A percentile compares a stretch with the other conserved stretches of the same genome.
Conservation (phyloP, 2,329 filamentous ascomycete species). For the Nemania abortiva region DNA sequence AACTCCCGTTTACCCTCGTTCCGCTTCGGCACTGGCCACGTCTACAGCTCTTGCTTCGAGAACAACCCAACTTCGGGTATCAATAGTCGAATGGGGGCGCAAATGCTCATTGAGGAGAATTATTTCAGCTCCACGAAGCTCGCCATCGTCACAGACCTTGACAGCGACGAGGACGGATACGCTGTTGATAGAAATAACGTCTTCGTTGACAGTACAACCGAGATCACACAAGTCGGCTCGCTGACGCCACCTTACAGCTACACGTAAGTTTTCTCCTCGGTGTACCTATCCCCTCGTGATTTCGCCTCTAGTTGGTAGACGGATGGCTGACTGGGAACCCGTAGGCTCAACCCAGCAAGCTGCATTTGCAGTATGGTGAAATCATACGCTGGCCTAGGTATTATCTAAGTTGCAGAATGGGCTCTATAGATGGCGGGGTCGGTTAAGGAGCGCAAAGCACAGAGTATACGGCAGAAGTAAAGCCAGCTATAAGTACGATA, state of each 20-base stretch:
- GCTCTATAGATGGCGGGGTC: background rate
- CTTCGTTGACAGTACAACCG: slow-evolving; percentile 54
- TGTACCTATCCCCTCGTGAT: background rate
- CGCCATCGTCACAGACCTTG: slow-evolving; percentile 56
- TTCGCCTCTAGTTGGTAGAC: background rate
- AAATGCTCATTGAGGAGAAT: slow-evolving; percentile 65
- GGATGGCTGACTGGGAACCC: slow-evolving; percentile 6
- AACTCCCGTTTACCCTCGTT: slow-evolving; percentile 73
- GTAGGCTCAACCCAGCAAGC: slow-evolving; percentile 39
- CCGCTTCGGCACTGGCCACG: slow-evolving; percentile 75
- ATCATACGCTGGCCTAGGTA: slow-evolving; percentile 33
- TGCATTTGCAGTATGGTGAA: slow-evolving; percentile 43
- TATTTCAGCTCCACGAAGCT: slow-evolving; percentile 60
- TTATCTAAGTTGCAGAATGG: slow-evolving; percentile 18
- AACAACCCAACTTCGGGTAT: slow-evolving; percentile 58
- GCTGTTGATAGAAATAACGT: slow-evolving; percentile 60
- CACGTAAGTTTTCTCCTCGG: slow-evolving; percentile 46
- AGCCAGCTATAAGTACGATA: background rate
- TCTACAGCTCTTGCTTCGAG: slow-evolving; percentile 65
- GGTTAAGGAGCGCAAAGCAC: background rate
- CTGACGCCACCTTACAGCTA: slow-evolving; percentile 54
- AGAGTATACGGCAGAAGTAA: background rate
- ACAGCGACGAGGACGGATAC: slow-evolving; percentile 60
- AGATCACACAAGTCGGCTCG: slow-evolving; percentile 53
- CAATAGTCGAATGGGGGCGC: slow-evolving; percentile 65